A percentile compares a stretch with the other conserved stretches of the same genome.
These are phyloP conservation scores for Torulaspora delbrueckii DNA, from an alignment of 805 yeast species.

Conservation along the genomic window DNA sequence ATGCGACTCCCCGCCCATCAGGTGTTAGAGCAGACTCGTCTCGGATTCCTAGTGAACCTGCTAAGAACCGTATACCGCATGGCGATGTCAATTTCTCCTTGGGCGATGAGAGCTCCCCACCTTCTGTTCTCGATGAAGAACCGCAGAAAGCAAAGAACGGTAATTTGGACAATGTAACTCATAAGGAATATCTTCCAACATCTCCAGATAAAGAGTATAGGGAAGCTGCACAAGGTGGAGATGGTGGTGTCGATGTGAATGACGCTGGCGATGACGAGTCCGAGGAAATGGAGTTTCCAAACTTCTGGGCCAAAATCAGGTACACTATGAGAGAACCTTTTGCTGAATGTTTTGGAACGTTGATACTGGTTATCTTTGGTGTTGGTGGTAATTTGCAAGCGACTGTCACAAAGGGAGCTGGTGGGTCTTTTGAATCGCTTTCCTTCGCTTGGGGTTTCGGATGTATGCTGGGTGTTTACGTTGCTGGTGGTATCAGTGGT, in stretches of 20 bases:
- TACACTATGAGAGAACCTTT: conserved; percentile 36
- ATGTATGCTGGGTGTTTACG: conserved; percentile 42
- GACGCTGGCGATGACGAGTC: conserved; percentile 5
- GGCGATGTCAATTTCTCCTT: conserved; percentile 13
- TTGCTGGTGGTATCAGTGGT: conserved; percentile 47
- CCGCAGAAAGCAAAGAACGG: neutral
- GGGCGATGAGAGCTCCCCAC: conserved; percentile 14
- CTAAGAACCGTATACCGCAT: neutral
- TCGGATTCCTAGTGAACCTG: neutral
- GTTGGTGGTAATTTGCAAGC: conserved; percentile 44
- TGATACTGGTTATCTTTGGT: conserved; percentile 41
- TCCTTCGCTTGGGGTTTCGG: conserved; percentile 46
- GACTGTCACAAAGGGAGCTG: conserved; percentile 33
- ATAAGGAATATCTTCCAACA: neutral
- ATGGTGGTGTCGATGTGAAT: conserved; percentile 3
- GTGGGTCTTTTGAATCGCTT: conserved; percentile 38
- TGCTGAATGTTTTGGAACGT: conserved; percentile 44
- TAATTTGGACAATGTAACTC: neutral
- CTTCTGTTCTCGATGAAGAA: conserved; percentile 11
- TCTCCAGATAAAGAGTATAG: neutral
- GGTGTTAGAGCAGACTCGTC: conserved; percentile 2
- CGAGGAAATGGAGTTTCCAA: conserved; percentile 13
- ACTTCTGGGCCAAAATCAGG: conserved; percentile 18
- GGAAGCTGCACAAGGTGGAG: conserved; percentile 2
- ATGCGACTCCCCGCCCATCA: conserved; percentile 1